Evolutionary conservation across 192 early-diverging fungal species (phyloP).

Genomic region (Umbelopsis ramanniana): DNA sequence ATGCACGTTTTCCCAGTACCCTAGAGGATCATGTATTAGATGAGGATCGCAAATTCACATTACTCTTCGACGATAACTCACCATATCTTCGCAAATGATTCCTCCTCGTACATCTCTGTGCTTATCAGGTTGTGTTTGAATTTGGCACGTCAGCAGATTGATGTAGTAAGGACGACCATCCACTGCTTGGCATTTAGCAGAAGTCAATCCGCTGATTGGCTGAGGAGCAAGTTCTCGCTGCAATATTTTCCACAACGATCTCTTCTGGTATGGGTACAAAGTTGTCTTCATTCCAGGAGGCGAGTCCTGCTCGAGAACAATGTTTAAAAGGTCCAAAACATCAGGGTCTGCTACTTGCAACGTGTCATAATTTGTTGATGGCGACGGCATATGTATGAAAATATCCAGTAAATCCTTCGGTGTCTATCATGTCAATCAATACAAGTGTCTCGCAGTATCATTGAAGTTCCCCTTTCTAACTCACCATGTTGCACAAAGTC

Average conservation of each 20-base stretch:
- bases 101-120: constrained; percentile 59
- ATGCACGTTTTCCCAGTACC: constrained; percentile 85
- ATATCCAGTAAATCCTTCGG: constrained; percentile 34
- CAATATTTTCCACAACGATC: constrained; percentile 73
- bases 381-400: constrained; percentile 48
- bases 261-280: constrained; percentile 64
- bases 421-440: not conserved
- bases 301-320: not conserved
- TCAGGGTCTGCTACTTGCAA: not conserved
- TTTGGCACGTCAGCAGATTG: constrained; percentile 18
- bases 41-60: not conserved
- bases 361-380: constrained; percentile 26
- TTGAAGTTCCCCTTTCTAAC: not conserved
- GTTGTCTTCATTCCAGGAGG: constrained; percentile 52
- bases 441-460: not conserved
- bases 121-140: constrained; percentile 31
- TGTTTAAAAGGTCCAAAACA: constrained; percentile 12
- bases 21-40: constrained; percentile 20
- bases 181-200: constrained; percentile 43
- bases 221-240: constrained; percentile 68
- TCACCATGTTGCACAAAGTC: constrained; percentile 19
- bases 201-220: constrained; percentile 51
- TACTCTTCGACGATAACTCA: not conserved
- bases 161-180: constrained; percentile 42
- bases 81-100: constrained; percentile 88